These are phyloP conservation scores for Nakazawaea pomicola DNA, from an alignment of 805 yeast species.

Conservation along the genomic window DNA sequence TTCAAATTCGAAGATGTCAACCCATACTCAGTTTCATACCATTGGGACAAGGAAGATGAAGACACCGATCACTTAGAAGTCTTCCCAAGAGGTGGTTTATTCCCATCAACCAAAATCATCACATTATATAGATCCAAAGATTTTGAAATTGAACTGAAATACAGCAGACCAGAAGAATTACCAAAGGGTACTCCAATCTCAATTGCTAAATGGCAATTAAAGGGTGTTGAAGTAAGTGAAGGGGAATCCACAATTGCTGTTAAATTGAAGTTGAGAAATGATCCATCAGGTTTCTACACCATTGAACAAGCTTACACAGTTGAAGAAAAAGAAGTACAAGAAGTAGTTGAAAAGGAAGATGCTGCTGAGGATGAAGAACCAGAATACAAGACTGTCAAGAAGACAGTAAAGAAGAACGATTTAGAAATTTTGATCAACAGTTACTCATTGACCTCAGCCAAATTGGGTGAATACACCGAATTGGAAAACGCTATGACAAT, in stretches of 20 bases:
- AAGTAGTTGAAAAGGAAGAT: slow-evolving; percentile 64
- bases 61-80: slow-evolving; percentile 92
- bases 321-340: slow-evolving; percentile 86
- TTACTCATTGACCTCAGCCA: slow-evolving; percentile 52
- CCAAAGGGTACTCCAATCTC: slow-evolving; percentile 62
- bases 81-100: slow-evolving; percentile 88
- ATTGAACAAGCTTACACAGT: slow-evolving; percentile 93
- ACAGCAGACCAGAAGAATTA: slow-evolving; percentile 68
- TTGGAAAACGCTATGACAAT: slow-evolving; percentile 78
- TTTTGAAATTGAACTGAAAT: slow-evolving; percentile 80
- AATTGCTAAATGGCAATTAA: slow-evolving; percentile 81
- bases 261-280: slow-evolving; percentile 93
- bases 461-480: slow-evolving; percentile 64
- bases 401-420: slow-evolving; percentile 86
- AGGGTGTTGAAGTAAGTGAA: slow-evolving; percentile 77
- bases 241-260: slow-evolving; percentile 78
- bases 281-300: slow-evolving; percentile 92
- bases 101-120: slow-evolving; percentile 94
- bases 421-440: slow-evolving; percentile 58
- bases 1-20: slow-evolving; percentile 96
- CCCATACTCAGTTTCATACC: slow-evolving; percentile 87
- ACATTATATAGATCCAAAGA: slow-evolving; percentile 90
- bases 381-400: slow-evolving; percentile 84
- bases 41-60: slow-evolving; percentile 91
- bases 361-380: slow-evolving; percentile 69